phyloP scores from a whole-genome alignment of 495 filamentous ascomycete species.

The Penicillium simplicissimum region DNA sequence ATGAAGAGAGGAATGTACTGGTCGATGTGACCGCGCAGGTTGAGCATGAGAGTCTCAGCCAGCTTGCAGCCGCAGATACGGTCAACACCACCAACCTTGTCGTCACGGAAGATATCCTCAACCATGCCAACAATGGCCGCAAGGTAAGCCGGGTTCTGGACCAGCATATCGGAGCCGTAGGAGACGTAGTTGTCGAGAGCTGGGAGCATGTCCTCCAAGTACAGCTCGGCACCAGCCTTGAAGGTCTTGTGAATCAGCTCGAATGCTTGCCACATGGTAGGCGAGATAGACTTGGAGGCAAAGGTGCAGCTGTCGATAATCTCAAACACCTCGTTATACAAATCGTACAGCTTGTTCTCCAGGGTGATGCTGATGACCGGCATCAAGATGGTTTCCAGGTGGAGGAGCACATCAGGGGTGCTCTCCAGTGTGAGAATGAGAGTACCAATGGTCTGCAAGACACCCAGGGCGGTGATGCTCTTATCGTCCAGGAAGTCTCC shows the following conservation, averaged over 20 bases:
- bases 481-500: constrained; percentile 97
- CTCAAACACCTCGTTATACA: constrained; percentile 98
- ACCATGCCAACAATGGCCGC: constrained; percentile 85
- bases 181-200: constrained; percentile 96
- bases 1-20: constrained; percentile 84
- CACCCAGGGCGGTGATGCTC: constrained; percentile 94
- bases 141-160: constrained; percentile 82
- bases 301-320: constrained; percentile 99
- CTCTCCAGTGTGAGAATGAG: constrained; percentile 95
- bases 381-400: constrained; percentile 94
- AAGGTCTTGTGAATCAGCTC: constrained; percentile 95
- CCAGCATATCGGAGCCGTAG: constrained; percentile 77
- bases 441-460: constrained; percentile 96
- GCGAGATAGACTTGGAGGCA: constrained; percentile 89
- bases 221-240: constrained; percentile 94
- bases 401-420: constrained; percentile 89
- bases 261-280: constrained; percentile 98
- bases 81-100: constrained; percentile 91
- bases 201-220: constrained; percentile 98
- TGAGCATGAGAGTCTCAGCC: constrained; percentile 94
- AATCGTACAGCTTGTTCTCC: constrained; percentile 95
- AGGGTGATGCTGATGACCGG: constrained; percentile 94
- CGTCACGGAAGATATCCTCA: constrained; percentile 71
- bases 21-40: constrained; percentile 87
- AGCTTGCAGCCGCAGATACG: constrained; percentile 99